Evolutionary conservation across 768 basidiomycete genomes (phyloP).

Genomic region (Sutorius australiensis): DNA sequence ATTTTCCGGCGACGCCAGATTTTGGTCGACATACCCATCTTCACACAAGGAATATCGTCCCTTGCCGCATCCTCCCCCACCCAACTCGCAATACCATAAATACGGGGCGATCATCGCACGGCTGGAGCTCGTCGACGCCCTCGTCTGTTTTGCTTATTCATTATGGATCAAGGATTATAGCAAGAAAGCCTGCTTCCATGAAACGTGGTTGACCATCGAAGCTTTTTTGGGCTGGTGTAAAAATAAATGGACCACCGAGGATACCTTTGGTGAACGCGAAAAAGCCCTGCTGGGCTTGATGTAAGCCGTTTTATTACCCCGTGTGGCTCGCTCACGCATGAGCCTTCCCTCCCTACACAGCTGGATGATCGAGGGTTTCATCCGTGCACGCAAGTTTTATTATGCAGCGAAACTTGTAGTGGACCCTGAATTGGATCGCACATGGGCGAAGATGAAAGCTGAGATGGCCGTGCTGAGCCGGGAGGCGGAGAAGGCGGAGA

Average conservation of each 20-base stretch:
- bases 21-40: constrained; percentile 68
- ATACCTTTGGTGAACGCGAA: constrained; percentile 44
- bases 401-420: constrained; percentile 35
- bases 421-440: constrained; percentile 34
- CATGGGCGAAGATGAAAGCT: constrained; percentile 33
- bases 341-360: constrained; percentile 37
- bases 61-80: constrained; percentile 58
- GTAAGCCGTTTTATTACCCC: constrained; percentile 44
- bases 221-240: constrained; percentile 72
- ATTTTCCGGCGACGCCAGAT: constrained; percentile 77
- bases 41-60: constrained; percentile 63
- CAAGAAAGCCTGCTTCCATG: constrained; percentile 50
- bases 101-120: constrained; percentile 72
- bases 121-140: constrained; percentile 75
- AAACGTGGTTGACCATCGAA: constrained; percentile 66
- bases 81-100: constrained; percentile 69
- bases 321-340: constrained; percentile 26
- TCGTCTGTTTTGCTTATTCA: constrained; percentile 79
- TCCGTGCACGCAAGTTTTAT: constrained; percentile 50
- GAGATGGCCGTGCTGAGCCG: constrained; percentile 31
- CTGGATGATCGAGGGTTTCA: constrained; percentile 76
- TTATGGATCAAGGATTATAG: constrained; percentile 75
- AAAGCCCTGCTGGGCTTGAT: constrained; percentile 73
- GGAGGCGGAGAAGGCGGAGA: constrained; percentile 36
- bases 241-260: constrained; percentile 55